Percentiles rank a stretch among this genome's conserved stretches.
phyloP scores from a whole-genome alignment of 1,284 basidiomycete genomes.

The Ustilago loliicola region DNA sequence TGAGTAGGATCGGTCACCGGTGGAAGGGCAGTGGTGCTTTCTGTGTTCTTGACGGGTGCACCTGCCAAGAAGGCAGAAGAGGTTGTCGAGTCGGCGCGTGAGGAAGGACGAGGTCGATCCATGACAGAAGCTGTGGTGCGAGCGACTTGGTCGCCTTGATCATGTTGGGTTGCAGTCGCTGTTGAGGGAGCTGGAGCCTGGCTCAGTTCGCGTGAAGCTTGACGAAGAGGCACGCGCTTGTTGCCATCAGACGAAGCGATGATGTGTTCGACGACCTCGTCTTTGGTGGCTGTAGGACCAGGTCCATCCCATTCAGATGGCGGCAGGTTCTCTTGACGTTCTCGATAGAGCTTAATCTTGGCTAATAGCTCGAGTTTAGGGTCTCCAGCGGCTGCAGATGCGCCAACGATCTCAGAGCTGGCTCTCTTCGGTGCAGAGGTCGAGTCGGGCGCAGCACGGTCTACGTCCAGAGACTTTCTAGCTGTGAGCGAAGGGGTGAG shows the following conservation, averaged over 20 bases:
- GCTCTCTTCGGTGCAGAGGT: conserved; percentile 14
- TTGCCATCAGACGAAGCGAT: conserved; percentile 29
- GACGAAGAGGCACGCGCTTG: conserved; percentile 27
- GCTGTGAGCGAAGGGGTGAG: conserved; percentile 5
- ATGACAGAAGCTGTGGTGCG: conserved; percentile 14
- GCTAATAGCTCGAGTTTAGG: conserved; percentile 55
- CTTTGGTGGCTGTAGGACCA: conserved; percentile 49
- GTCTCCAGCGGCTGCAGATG: conserved; percentile 9
- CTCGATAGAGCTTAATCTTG: conserved; percentile 63
- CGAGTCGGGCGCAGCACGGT: conserved; percentile 4
- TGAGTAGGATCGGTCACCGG: neutral
- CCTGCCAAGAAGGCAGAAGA: conserved; percentile 25
- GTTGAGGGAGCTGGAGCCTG: neutral
- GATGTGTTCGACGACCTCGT: conserved; percentile 53
- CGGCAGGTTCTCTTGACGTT: conserved; percentile 61
- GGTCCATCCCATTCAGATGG: conserved; percentile 56
- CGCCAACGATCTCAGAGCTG: conserved; percentile 32
- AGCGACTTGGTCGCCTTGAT: neutral
- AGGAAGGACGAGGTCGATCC: conserved; percentile 35
- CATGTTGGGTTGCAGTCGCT: neutral
- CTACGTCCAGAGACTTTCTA: conserved; percentile 27
- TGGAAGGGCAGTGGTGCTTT: neutral
- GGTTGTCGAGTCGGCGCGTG: conserved; percentile 28
- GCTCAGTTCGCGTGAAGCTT: conserved; percentile 28
- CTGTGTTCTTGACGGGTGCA: neutral